Conservation (phyloP, 2,329 filamentous ascomycete genomes). For the Corynespora cassiicola region DNA sequence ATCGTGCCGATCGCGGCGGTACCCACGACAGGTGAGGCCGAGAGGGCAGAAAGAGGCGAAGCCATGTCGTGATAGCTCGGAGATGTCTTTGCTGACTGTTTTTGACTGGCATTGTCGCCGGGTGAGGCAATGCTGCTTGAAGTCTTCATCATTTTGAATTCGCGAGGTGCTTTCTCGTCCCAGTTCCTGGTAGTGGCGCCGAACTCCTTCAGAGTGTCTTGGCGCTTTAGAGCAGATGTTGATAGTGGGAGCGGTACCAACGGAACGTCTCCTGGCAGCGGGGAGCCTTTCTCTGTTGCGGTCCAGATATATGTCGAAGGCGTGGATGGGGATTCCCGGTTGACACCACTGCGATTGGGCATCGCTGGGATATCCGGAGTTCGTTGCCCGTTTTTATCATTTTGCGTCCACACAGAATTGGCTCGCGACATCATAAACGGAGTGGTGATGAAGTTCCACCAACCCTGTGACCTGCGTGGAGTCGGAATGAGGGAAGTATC, state of each 20-base stretch:
- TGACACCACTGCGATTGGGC: slow-evolving; percentile 31
- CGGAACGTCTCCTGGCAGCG: slow-evolving; percentile 13
- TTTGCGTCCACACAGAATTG: slow-evolving; percentile 43
- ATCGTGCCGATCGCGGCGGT: slow-evolving; percentile 41
- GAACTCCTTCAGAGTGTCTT: no score
- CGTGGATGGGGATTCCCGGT: slow-evolving; percentile 16
- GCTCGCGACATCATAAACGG: slow-evolving; percentile 62
- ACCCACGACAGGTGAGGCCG: slow-evolving; percentile 38
- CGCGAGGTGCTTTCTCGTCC: no score
- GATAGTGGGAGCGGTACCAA: slow-evolving; percentile 10
- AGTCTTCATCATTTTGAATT: no score
- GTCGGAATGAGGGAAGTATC: slow-evolving; percentile 54
- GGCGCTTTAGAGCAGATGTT: no score
- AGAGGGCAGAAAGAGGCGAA: slow-evolving; percentile 36
- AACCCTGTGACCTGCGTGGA: slow-evolving; percentile 68
- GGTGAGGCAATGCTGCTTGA: no score
- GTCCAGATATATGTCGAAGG: slow-evolving; percentile 32
- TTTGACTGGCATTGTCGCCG: no score
- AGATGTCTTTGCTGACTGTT: slow-evolving; percentile 19
- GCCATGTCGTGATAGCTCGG: slow-evolving; percentile 18
- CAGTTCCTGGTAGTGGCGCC: no score
- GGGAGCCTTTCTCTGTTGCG: slow-evolving; percentile 26
- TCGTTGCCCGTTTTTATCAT: slow-evolving; percentile 22
- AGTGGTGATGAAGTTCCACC: slow-evolving; percentile 80
- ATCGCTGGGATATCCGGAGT: slow-evolving; percentile 43